A percentile compares a stretch with the other conserved stretches of the same genome.
Evolutionary conservation across 495 filamentous ascomycete species (phyloP).

Genomic region (Opeltia flavorubescens): DNA sequence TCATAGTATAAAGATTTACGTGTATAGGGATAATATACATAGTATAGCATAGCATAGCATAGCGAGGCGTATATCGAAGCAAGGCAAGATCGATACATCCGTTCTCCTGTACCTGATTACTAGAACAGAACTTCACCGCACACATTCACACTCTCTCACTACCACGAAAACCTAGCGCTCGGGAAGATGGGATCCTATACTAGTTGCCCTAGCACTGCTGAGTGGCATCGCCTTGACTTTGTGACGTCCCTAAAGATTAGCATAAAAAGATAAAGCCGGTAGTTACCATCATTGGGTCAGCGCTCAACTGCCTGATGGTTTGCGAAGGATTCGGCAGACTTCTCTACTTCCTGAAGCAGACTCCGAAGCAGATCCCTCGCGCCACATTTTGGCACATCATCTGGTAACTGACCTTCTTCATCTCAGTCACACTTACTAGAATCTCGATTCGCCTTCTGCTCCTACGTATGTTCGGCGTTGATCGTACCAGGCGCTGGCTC

Average conservation of each 20-base stretch:
- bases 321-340: constrained; percentile 2
- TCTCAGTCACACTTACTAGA: constrained; percentile 3
- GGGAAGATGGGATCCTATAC: constrained; percentile 3
- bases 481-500: neutral
- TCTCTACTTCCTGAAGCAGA: neutral
- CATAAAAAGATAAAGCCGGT: neutral
- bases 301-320: constrained; percentile 3
- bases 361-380: constrained; percentile 1
- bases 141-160: too few species aligned
- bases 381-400: constrained; percentile 3
- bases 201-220: neutral
- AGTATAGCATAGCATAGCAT: too few species aligned
- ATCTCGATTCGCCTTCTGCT: constrained; percentile 4
- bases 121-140: too few species aligned
- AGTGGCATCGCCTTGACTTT: neutral
- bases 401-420: constrained; percentile 5
- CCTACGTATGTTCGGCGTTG: constrained; percentile 1
- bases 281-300: neutral
- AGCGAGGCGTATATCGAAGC: too few species aligned
- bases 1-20: too few species aligned
- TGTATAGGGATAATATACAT: too few species aligned
- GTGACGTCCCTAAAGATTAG: neutral
- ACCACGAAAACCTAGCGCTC: too few species aligned
- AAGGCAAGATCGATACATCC: too few species aligned
- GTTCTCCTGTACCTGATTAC: too few species aligned